Evolutionary conservation across 495 filamentous ascomycete genomes (phyloP).

Genomic region (Talaromyces wortmannii): DNA sequence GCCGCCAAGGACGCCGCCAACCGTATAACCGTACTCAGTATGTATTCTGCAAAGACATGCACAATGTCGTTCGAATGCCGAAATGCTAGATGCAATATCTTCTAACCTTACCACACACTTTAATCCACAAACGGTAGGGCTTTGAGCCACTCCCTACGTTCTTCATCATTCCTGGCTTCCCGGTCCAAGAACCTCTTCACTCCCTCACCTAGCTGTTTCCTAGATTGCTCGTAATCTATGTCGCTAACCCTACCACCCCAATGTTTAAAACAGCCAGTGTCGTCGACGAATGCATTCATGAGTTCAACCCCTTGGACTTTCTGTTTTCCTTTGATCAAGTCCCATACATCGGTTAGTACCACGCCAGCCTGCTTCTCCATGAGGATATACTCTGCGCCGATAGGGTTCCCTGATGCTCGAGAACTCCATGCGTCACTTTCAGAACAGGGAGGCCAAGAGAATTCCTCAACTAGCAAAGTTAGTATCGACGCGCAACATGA

Average conservation of each 20-base stretch:
- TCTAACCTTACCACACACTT: not conserved
- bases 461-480: slow-evolving; percentile 15
- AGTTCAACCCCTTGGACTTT: slow-evolving; percentile 18
- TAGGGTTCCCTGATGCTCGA: no score
- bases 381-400: no score
- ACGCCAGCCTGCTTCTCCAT: no score
- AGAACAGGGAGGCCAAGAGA: slow-evolving; percentile 18
- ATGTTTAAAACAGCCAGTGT: slow-evolving; percentile 19
- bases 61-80: no score
- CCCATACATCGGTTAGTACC: no score
- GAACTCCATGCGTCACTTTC: slow-evolving; percentile 22
- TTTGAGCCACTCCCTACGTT: slow-evolving; percentile 14
- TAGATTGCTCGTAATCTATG: slow-evolving; percentile 13
- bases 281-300: slow-evolving; percentile 15
- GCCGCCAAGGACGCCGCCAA: no score
- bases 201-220: slow-evolving; percentile 15
- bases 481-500: slow-evolving; percentile 6
- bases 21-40: no score
- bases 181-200: slow-evolving; percentile 15
- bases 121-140: slow-evolving; percentile 16
- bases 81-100: no score
- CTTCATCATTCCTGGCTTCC: slow-evolving; percentile 16
- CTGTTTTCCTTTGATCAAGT: no score
- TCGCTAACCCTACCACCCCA: slow-evolving; percentile 17
- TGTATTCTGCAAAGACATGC: no score